Evolutionary conservation across 192 early-diverging fungal species (phyloP), one percentile per base, ranked within the genome.

Genomic region (Lobosporangium transversale): DNA sequence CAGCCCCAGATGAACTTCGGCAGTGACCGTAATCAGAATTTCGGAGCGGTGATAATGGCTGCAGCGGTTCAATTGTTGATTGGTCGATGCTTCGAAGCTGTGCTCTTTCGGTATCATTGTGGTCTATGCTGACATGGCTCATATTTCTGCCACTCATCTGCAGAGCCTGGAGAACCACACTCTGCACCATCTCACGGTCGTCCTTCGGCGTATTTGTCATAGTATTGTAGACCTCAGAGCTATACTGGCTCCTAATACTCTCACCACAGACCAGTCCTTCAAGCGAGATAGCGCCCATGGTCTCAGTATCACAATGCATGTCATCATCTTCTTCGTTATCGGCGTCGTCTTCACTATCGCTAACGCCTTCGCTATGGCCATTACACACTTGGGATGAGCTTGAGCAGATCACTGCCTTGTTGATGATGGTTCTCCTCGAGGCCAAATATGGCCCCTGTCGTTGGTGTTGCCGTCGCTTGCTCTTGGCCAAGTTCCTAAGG

Each of bases 261-360:
- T 47, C 26, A 36, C 31, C 44, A 10, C 27, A 45, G 7, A 47
- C 44, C 2, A 60, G 43, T 21, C 29, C 44, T 21, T 60, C 58
- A 5, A 60, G 23, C 0, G 58, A 60, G 8, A 60, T 47, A n/a
- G 58, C 29, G 0, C 58, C 58, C 58, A 60, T 60, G 17, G 58
- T 60, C 45, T 40, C 37, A 10, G 37, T 40, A 14, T 40, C 37
- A 14, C 37, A 40, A 40, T 10, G 14, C 14, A 40, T 14, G 14
- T 40, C 37, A n/a, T 42, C 56, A 35, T 42, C 17, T 18, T 37
- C 56, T 23, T 20, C 26, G 55, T 17, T 57, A 44, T 60, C 58
- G n/a, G 30, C 35, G n/a, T 56, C 3, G 35, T 58, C 37, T 10
- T 10, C 14, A 14, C 37, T 14, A 40, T n/a, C n/a, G 20, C 6